Evolutionary conservation across 176 grass and related monocot genomes (phyloP), one percentile per base, ranked within the genome.

Genomic region (Cocos nucifera): DNA sequence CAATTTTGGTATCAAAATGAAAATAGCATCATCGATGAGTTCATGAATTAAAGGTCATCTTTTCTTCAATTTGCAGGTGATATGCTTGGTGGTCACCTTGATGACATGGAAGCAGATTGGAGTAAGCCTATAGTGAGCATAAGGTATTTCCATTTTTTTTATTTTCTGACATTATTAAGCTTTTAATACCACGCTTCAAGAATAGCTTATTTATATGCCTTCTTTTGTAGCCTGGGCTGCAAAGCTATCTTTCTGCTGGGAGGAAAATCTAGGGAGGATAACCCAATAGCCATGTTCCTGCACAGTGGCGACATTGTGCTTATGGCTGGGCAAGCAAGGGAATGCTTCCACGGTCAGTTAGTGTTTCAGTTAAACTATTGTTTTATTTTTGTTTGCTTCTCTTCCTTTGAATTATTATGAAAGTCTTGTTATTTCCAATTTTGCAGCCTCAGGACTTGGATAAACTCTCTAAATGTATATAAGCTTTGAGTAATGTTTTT

Each of bases 31-130:
- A 44, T 44, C 35, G 14, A 12, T 44, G 35, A 44, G 10, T 44
- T 44, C 2, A 2, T 44, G 35, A 51, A 23, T 4, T 58, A 80
- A 70, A 29, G 17, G 29, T 26, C 35, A 44, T 44, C 75, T 54
- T 68, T 49, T 69, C 63, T 44, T 44, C 70, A 50, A 44, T 66
- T 67, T 7, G 66, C 39, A 96, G 92, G 92, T 53, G 92, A 96
- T 67, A 90, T 90, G 92, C 80, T 96, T 66, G 86, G 92, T 60
- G 86, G 92, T 17, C 92, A 96, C 22, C 77, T 96, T 62, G 92
- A 96, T 80, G 86, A 96, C 83, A 96, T 96, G 92, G 92, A 96
- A 88, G 80, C 74, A 59, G 86, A 96, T 82, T 90, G 83, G 86
- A 88, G 78, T 68, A 90, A 84, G 77, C 92, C 86, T 70, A 90